Conservation (phyloP, 805 yeast genomes). For the Candida dajiaensis region DNA sequence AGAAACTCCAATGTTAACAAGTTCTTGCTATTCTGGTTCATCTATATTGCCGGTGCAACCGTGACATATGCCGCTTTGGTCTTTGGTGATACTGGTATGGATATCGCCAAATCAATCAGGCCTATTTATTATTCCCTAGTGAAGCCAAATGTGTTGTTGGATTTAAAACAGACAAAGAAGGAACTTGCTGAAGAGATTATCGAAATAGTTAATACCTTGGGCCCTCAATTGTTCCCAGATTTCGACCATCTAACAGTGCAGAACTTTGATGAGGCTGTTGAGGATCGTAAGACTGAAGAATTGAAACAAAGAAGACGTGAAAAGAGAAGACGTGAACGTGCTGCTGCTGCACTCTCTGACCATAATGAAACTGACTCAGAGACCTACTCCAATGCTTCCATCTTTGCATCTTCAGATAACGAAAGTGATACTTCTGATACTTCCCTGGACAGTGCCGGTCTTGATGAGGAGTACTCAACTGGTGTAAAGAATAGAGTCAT, state of each 20-base stretch:
- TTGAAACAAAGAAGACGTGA: slow-evolving; percentile 31
- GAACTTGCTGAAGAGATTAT: slow-evolving; percentile 70
- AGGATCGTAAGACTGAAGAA: slow-evolving; percentile 31
- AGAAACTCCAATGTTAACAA: slow-evolving; percentile 29
- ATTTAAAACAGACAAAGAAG: slow-evolving; percentile 56
- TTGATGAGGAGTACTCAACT: slow-evolving; percentile 12
- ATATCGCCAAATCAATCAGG: slow-evolving; percentile 72
- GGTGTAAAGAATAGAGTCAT: slow-evolving; percentile 23
- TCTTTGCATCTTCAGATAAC: slow-evolving; percentile 35
- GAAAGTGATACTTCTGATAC: slow-evolving; percentile 26
- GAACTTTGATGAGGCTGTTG: slow-evolving; percentile 26
- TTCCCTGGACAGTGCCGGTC: slow-evolving; percentile 15
- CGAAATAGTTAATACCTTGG: slow-evolving; percentile 69
- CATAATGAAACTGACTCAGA: slow-evolving; percentile 5
- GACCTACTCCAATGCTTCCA: slow-evolving; percentile 27
- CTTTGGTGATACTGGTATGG: slow-evolving; percentile 92
- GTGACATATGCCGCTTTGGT: slow-evolving; percentile 88
- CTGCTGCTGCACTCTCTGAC: not conserved
- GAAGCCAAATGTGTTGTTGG: slow-evolving; percentile 48
- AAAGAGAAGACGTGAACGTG: slow-evolving; percentile 20
- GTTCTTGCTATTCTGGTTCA: slow-evolving; percentile 27
- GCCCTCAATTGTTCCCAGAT: slow-evolving; percentile 84
- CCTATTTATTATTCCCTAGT: slow-evolving; percentile 69
- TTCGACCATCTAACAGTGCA: slow-evolving; percentile 42
- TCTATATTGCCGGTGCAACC: slow-evolving; percentile 60